Percentiles rank a stretch among this genome's conserved stretches.
These are phyloP conservation scores for Annulohypoxylon nitens DNA, from an alignment of 495 filamentous ascomycete genomes.

Conservation along the genomic window DNA sequence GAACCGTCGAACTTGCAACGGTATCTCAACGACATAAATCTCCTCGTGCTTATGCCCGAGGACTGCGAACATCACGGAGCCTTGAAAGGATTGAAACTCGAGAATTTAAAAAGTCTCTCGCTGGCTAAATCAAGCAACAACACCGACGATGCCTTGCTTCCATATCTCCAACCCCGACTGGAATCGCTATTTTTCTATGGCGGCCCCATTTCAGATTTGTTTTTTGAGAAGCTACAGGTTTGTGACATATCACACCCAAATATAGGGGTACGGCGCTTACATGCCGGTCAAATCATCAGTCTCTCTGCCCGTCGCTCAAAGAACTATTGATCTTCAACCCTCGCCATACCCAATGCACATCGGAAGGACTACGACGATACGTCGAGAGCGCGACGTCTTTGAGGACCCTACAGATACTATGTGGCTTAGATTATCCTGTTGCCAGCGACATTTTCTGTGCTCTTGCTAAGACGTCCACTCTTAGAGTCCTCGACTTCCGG, in stretches of 20 bases:
- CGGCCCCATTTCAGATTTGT: constrained; percentile 8
- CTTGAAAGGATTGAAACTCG: constrained; percentile 13
- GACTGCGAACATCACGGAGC: constrained; percentile 4
- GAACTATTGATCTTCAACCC: constrained; percentile 28
- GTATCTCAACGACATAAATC: neutral
- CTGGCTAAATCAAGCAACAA: constrained; percentile 4
- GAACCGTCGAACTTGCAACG: constrained; percentile 5
- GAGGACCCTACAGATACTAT: constrained; percentile 6
- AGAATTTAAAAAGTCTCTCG: constrained; percentile 10
- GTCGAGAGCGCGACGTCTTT: constrained; percentile 5
- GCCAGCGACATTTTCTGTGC: constrained; percentile 8
- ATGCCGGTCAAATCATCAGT: neutral
- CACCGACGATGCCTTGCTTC: neutral
- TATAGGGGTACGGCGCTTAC: neutral
- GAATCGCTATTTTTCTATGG: constrained; percentile 12
- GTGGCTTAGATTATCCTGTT: constrained; percentile 1
- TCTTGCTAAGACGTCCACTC: constrained; percentile 6
- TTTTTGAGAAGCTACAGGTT: constrained; percentile 16
- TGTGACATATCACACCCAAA: neutral
- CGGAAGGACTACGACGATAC: constrained; percentile 13
- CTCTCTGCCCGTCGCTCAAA: constrained; percentile 16
- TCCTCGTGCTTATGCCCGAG: neutral
- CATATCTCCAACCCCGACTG: constrained; percentile 25
- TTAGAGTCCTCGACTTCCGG: constrained; percentile 9
- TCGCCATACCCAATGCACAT: neutral